Evolutionary conservation across 306 rosid genomes (phyloP).

Genomic region (Cyamopsis tetragonoloba): DNA sequence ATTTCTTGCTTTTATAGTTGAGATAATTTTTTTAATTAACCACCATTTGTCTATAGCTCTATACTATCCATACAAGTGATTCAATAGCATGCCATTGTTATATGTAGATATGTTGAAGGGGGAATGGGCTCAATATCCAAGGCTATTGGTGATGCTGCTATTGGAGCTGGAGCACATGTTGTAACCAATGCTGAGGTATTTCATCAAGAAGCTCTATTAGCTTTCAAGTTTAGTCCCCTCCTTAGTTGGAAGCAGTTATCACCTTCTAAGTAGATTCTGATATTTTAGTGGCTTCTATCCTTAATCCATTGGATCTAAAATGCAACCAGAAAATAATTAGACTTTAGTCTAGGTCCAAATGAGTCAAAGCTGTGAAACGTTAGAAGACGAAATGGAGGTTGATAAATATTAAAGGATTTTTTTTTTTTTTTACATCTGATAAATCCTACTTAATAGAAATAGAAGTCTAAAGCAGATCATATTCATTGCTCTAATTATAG

Average conservation of each 20-base stretch:
- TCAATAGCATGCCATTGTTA: conserved; percentile 19
- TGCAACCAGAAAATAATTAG: not conserved
- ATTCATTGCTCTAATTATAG: not conserved
- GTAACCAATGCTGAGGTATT: conserved; percentile 75
- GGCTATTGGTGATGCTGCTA: conserved; percentile 77
- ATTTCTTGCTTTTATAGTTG: conserved; percentile 12
- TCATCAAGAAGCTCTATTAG: conserved; percentile 24
- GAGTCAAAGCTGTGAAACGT: not conserved
- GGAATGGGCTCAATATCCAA: conserved; percentile 97
- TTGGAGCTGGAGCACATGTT: conserved; percentile 74
- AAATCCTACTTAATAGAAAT: not conserved
- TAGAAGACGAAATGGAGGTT: not conserved
- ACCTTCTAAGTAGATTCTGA: conserved; percentile 8
- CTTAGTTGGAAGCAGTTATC: not conserved
- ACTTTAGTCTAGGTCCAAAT: not conserved
- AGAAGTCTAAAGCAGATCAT: not conserved
- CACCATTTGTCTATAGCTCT: not conserved
- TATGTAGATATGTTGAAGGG: conserved; percentile 84
- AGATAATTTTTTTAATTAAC: not conserved
- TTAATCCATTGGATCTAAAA: not conserved
- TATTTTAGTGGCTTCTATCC: not conserved
- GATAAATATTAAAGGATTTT: not conserved
- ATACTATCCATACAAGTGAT: not conserved
- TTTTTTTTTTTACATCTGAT: not conserved
- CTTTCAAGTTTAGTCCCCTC: not conserved